Conservation (phyloP, 768 basidiomycete genomes). For the Kwoniella sp. region DNA sequence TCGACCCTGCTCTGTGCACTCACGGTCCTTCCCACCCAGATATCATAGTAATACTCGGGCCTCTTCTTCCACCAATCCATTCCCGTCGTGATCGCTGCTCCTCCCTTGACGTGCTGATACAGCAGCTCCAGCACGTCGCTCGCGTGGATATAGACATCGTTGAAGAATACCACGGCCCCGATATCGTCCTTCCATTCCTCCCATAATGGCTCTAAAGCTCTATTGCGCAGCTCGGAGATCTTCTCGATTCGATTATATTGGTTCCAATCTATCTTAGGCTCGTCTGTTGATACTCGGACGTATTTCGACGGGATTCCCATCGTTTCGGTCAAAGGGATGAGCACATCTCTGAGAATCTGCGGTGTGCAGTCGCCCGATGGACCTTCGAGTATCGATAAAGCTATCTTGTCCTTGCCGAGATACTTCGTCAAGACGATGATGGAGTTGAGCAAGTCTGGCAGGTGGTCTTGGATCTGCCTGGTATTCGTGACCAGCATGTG, state of each 20-base stretch:
- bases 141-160: slow-evolving; percentile 52
- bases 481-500: slow-evolving; percentile 49
- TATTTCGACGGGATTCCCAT: slow-evolving; percentile 39
- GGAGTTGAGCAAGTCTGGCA: slow-evolving; percentile 52
- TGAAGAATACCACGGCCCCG: slow-evolving; percentile 46
- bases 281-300: slow-evolving; percentile 37
- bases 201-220: slow-evolving; percentile 50
- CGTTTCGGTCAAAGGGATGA: slow-evolving; percentile 35
- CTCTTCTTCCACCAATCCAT: slow-evolving; percentile 53
- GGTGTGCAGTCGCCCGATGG: slow-evolving; percentile 51
- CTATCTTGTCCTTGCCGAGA: slow-evolving; percentile 38
- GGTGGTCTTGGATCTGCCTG: slow-evolving; percentile 46
- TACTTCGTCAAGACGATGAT: slow-evolving; percentile 38
- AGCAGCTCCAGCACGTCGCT: slow-evolving; percentile 50
- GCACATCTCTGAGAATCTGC: slow-evolving; percentile 30
- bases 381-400: slow-evolving; percentile 53
- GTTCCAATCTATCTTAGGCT: slow-evolving; percentile 46
- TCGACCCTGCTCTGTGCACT: slow-evolving; percentile 17
- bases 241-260: slow-evolving; percentile 49
- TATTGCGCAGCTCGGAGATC: slow-evolving; percentile 49
- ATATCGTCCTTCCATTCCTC: slow-evolving; percentile 23
- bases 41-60: slow-evolving; percentile 54
- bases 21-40: slow-evolving; percentile 55
- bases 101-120: slow-evolving; percentile 46
- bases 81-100: slow-evolving; percentile 49